Evolutionary conservation across 2,329 filamentous ascomycete species (phyloP), one percentile per base, ranked within the genome.

Genomic region (Cylindrodendrum hubeiense): DNA sequence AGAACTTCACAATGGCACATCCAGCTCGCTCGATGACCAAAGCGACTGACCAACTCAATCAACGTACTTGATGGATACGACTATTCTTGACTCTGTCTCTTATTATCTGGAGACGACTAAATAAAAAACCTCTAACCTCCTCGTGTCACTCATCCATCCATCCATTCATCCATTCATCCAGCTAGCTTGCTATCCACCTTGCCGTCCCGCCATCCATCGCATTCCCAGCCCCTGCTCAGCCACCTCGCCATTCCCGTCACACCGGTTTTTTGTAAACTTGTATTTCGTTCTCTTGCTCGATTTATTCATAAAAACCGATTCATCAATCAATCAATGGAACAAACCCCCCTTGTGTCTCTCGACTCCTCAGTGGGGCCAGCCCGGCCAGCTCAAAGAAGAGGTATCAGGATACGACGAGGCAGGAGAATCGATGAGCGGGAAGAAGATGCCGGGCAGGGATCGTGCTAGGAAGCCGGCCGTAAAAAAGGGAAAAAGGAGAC

Each of bases 281-380:
- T 50, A 60, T 64, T 65, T 56, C 56, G 55, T 57, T 65, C 17
- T 53, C 33, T 61, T 64, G 43, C 59, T 58, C 61, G 37, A 30
- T 65, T 65, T 60, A 60, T 65, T 65, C 57, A 56, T 65, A 65
- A 65, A 59, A 63, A 60, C 55, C 51, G 46, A 37, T 53, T 54
- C 54, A 60, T 60, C 61, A 54, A 55, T 64, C 55, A 44, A 59
- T 51, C 24, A 60, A 55, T 64, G 50, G 37, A 59, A 44, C 24
- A 60, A 44, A 64, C 41, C 50, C 33, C n/a, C 22, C 10, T 28
- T 22, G 41, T 51, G 55, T 13, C 44, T 33, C 55, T 60, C 55
- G n/a, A 44, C 33, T 59, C 44, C 43, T 61, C 46, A 39, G n/a
- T 13, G 39, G 33, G 34, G 30, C 51, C 44, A 37, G 50, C 55